Evolutionary conservation across 495 filamentous ascomycete genomes (phyloP), one percentile per base, ranked within the genome.

Genomic region (Trichoderma reesei): DNA sequence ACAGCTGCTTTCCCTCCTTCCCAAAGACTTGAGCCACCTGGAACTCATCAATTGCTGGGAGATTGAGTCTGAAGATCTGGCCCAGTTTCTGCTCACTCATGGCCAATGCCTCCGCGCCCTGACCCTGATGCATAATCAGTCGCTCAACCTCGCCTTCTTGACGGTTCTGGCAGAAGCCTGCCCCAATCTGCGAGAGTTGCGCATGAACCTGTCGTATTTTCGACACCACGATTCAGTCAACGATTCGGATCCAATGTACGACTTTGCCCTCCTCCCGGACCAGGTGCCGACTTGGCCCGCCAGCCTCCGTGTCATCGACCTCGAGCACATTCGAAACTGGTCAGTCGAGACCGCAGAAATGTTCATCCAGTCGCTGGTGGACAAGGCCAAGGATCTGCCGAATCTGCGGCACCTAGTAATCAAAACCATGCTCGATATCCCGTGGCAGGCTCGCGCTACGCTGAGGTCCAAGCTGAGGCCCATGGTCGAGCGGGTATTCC

Each of bases 231-330:
- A 74, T 36, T 76, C 74, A 51, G 76, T 78, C 39, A 69, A 72
- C 18, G 88, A 93, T 65, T 82, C 86, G 0, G 85, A 90, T 38
- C 90, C 90, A 2, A 81, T 82, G 62, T 96, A 90, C 66, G 74
- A 83, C 0, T 72, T 81, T 0, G 78, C 96, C 14, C 78, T 96
- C 14, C 67, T 68, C 13, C 69, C 74, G 3, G 74, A 77, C 5
- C 81, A 93, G 65, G 72, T 85, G 10, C 91, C 92, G 0, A 82
- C 79, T 0, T 96, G 92, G 92, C 91, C 92, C 9, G 69, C 73
- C 20, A 85, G 75, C 0, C 75, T 96, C 2, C 84, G 83, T 65
- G 75, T 78, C 3, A 80, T 96, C 36, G 89, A 95, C 68, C 75
- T 96, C 20, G 76, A 82, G 13, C 84, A 92, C 41, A 80, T 96